Percentiles rank a stretch among this genome's conserved stretches.
phyloP scores from a whole-genome alignment of 768 basidiomycete genomes.

The Lyophyllum decastes region DNA sequence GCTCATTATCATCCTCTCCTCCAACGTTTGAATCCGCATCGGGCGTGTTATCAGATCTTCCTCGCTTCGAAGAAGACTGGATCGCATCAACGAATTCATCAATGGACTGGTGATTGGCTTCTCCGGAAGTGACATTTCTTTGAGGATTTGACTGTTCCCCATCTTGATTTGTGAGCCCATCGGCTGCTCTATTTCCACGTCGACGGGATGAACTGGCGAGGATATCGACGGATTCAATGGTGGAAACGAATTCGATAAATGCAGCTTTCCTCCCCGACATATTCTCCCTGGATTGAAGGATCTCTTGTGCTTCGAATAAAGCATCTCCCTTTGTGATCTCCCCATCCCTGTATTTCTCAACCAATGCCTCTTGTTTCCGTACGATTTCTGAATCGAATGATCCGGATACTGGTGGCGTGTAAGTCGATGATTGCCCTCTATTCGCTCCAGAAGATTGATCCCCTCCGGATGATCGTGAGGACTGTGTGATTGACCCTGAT shows the following conservation, averaged over 20 bases:
- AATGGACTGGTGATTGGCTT: neutral
- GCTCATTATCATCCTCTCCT: neutral
- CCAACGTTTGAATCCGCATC: neutral
- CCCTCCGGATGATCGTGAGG: too few relatives aligned
- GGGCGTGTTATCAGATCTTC: neutral
- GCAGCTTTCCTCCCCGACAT: neutral
- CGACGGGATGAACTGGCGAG: neutral
- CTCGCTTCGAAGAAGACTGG: neutral
- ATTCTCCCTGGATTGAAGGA: neutral
- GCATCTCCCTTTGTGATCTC: neutral
- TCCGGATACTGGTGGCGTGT: neutral
- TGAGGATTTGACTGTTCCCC: neutral
- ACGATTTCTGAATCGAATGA: neutral
- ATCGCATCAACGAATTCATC: neutral
- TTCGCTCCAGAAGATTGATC: neutral
- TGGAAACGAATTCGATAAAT: neutral
- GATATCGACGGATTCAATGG: neutral
- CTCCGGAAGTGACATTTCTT: neutral
- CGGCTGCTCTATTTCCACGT: neutral
- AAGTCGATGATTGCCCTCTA: neutral
- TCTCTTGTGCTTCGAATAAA: neutral
- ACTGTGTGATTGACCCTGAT: too few relatives aligned
- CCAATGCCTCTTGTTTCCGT: neutral
- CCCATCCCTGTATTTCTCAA: neutral
- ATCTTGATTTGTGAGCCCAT: neutral